Evolutionary conservation across 805 yeast genomes (phyloP), one percentile per base, ranked within the genome.

Genomic region (Saturnispora sanitii): DNA sequence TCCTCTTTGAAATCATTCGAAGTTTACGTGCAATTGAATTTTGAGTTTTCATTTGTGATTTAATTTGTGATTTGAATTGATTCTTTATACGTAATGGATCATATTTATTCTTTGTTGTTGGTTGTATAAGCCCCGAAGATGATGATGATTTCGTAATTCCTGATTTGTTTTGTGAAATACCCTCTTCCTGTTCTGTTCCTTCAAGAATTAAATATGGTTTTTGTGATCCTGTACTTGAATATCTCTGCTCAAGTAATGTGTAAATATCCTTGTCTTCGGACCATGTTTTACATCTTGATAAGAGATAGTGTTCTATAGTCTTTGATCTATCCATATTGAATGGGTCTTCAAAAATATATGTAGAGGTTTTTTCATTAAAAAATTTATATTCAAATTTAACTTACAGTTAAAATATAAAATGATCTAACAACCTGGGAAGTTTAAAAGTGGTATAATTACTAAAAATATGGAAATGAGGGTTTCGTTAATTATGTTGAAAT

Each of bases 221-320:
- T 46, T 70, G 75, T 23, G 60, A 62, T 7, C 77, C 77, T 1
- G 56, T 49, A 12, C 58, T 42, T 0, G 75, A 65, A 53, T 72
- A 74, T 38, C 80, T 52, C 2, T 65, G 50, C 37, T 65, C 68
- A 16, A 74, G 49, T 6, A 71, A 55, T 40, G 67, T 62, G 23
- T 60, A 51, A 8, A 72, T 64, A 38, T 60, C 53, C 1, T 60
- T 50, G 49, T 62, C 45, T 42, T 52, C 26, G 58, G 63, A 42
- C 57, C 44, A 62, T 41, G 62, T 68, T 28, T 57, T 48, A 37
- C 73, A 64, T 45, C 78, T 51, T 4, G 73, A 53, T 6, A 74
- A 57, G 13, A 74, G 55, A 33, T 64, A 67, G 38, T 55, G 65
- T 48, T 74, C 80, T 13, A 74, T 51, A n/a, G 64, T 55, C 37